Evolutionary conservation across 2,329 filamentous ascomycete species (phyloP).

Genomic region (Cryphonectria parasitica): DNA sequence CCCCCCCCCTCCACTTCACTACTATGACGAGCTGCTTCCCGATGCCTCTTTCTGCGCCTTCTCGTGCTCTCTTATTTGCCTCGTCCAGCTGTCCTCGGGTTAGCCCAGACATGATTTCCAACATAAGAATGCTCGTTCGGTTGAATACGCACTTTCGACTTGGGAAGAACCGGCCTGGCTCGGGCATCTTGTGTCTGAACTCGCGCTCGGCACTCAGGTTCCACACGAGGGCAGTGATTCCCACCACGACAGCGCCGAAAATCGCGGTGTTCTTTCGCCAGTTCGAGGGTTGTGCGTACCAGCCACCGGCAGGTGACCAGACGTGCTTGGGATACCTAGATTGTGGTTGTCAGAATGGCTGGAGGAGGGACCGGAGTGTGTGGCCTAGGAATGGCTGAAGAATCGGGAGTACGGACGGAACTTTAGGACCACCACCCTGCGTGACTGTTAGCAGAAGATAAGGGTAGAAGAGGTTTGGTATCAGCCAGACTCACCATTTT

Average conservation of each 20-base stretch:
- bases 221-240: slow-evolving; percentile 68
- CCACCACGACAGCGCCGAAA: slow-evolving; percentile 50
- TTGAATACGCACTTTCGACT: slow-evolving; percentile 74
- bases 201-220: slow-evolving; percentile 76
- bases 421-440: slow-evolving; percentile 75
- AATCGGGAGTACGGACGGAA: slow-evolving; percentile 53
- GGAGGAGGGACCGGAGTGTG: slow-evolving; percentile 9
- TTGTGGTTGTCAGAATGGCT: slow-evolving; percentile 28
- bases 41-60: slow-evolving; percentile 37
- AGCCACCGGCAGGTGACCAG: slow-evolving; percentile 97
- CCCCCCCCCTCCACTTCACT: neutral
- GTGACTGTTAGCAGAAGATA: slow-evolving; percentile 44
- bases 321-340: slow-evolving; percentile 94
- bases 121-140: neutral
- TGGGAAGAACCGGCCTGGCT: slow-evolving; percentile 78
- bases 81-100: slow-evolving; percentile 44
- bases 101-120: neutral
- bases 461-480: neutral
- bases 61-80: slow-evolving; percentile 51
- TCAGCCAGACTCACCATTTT: slow-evolving; percentile 57
- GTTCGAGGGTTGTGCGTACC: slow-evolving; percentile 93
- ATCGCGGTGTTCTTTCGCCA: slow-evolving; percentile 84
- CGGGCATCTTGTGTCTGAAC: slow-evolving; percentile 75
- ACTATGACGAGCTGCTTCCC: slow-evolving; percentile 18
- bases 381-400: slow-evolving; percentile 24